These are phyloP conservation scores for Malassezia pachydermatis DNA, from an alignment of 1,284 basidiomycete genomes.

Conservation along the genomic window DNA sequence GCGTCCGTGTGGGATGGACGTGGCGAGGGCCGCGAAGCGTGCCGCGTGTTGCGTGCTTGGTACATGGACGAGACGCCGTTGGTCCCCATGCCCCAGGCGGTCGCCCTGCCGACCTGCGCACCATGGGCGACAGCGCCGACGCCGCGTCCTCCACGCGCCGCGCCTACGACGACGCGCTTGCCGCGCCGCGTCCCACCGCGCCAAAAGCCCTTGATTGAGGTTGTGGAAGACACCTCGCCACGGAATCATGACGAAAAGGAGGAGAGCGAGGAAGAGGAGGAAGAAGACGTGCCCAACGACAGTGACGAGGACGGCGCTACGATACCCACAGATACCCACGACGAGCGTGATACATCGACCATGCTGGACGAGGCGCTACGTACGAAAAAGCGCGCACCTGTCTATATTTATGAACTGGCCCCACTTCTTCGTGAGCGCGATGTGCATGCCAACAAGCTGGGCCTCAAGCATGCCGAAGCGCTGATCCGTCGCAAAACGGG, in stretches of 20 bases:
- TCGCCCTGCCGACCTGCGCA: background rate
- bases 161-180: background rate
- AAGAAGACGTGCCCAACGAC: slow-evolving; percentile 53
- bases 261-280: background rate
- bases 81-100: background rate
- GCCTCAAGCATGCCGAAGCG: slow-evolving; percentile 22
- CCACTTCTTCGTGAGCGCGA: slow-evolving; percentile 38
- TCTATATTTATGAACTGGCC: slow-evolving; percentile 48
- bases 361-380: slow-evolving; percentile 23
- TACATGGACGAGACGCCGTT: background rate
- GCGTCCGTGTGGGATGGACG: slow-evolving; percentile 66
- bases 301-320: slow-evolving; percentile 64
- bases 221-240: slow-evolving; percentile 11
- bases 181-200: background rate
- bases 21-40: slow-evolving; percentile 55
- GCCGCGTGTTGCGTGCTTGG: slow-evolving; percentile 32
- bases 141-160: background rate
- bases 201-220: slow-evolving; percentile 23
- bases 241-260: background rate
- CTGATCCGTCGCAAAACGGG: slow-evolving; percentile 30
- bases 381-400: slow-evolving; percentile 32
- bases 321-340: slow-evolving; percentile 51
- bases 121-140: background rate
- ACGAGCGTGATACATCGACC: slow-evolving; percentile 16
- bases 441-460: slow-evolving; percentile 18